Evolutionary conservation across 2,329 filamentous ascomycete genomes (phyloP).

Genomic region (Beauveria rudraprayagi): DNA sequence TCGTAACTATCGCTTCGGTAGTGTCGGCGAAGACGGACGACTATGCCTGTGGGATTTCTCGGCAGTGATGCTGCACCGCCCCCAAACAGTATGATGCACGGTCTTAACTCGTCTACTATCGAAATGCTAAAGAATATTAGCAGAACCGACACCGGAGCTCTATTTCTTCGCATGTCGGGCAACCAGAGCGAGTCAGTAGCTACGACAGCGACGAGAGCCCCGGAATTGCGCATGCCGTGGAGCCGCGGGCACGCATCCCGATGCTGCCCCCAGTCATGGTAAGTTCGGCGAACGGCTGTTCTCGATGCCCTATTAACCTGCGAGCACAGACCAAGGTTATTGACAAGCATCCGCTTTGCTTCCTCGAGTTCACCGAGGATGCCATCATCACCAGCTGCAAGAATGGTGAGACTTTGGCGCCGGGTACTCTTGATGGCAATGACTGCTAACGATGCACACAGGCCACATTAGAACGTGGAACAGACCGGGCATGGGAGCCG

Average conservation of each 20-base stretch:
- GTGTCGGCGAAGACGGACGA: slow-evolving; percentile 87
- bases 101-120: slow-evolving; percentile 13
- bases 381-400: slow-evolving; percentile 89
- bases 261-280: slow-evolving; percentile 88
- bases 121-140: not conserved
- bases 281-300: slow-evolving; percentile 23
- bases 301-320: slow-evolving; percentile 10
- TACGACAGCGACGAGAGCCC: slow-evolving; percentile 47
- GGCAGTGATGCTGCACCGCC: slow-evolving; percentile 89
- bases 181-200: slow-evolving; percentile 52
- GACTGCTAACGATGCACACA: slow-evolving; percentile 24
- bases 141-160: slow-evolving; percentile 37
- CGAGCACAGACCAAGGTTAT: slow-evolving; percentile 64
- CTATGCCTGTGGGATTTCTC: slow-evolving; percentile 96
- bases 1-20: slow-evolving; percentile 90
- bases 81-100: slow-evolving; percentile 61
- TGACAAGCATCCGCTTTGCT: slow-evolving; percentile 79
- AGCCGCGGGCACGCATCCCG: slow-evolving; percentile 74
- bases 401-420: slow-evolving; percentile 55
- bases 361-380: slow-evolving; percentile 89
- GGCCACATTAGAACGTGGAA: slow-evolving; percentile 44
- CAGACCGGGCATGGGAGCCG: slow-evolving; percentile 12
- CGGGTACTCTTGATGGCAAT: not conserved
- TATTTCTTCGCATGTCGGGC: slow-evolving; percentile 45
- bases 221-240: slow-evolving; percentile 68